A percentile compares a stretch with the other conserved stretches of the same genome.
phyloP scores from a whole-genome alignment of 2,329 filamentous ascomycete genomes.

The Colletotrichum sp. region DNA sequence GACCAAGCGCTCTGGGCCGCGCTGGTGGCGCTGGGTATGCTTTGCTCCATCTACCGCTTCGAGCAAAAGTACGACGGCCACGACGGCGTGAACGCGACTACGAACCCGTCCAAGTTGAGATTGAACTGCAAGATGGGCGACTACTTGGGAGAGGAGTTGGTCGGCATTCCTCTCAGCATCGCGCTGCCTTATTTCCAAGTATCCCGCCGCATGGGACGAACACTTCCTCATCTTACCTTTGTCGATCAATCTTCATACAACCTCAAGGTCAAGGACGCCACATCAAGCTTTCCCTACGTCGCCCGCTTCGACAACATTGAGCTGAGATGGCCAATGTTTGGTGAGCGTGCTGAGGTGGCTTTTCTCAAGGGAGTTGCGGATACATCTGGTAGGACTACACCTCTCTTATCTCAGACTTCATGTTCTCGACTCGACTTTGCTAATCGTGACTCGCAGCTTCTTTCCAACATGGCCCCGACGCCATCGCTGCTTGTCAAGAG shows the following conservation, averaged over 20 bases:
- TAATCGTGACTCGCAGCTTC: constrained; percentile 37
- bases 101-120: constrained; percentile 32
- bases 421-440: neutral
- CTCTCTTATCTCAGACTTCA: neutral
- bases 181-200: constrained; percentile 55
- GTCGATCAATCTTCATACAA: constrained; percentile 60
- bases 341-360: constrained; percentile 54
- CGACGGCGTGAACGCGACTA: constrained; percentile 46
- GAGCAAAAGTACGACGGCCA: constrained; percentile 57
- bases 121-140: constrained; percentile 50
- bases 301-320: constrained; percentile 59
- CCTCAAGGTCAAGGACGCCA: constrained; percentile 52
- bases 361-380: constrained; percentile 56
- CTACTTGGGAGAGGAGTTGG: constrained; percentile 53
- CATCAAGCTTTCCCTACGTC: constrained; percentile 53
- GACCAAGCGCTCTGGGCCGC: constrained; percentile 59
- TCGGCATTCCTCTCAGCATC: constrained; percentile 53
- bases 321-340: constrained; percentile 59
- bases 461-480: constrained; percentile 55
- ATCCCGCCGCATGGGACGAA: constrained; percentile 54
- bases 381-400: constrained; percentile 39
- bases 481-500: constrained; percentile 58
- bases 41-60: constrained; percentile 59
- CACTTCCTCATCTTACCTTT: constrained; percentile 57
- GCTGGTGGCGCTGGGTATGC: constrained; percentile 54